These are phyloP conservation scores for Trichoderma cornu-damae DNA, from an alignment of 2,329 filamentous ascomycete genomes.

Conservation along the genomic window DNA sequence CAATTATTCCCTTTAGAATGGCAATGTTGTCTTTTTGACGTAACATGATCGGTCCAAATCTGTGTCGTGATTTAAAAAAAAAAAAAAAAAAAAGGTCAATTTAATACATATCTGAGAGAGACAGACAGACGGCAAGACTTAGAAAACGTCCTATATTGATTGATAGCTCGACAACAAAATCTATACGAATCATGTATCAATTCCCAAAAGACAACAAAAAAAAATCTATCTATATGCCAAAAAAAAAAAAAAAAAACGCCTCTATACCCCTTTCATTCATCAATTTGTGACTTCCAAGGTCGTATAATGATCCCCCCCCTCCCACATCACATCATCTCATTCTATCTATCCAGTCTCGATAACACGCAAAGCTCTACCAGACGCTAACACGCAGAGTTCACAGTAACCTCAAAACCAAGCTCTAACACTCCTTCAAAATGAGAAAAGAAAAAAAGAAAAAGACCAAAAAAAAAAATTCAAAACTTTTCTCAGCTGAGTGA, in stretches of 20 bases:
- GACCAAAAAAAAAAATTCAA: not conserved
- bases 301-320: not conserved
- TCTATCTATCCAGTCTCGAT: not conserved
- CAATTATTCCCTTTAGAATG: not conserved
- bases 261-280: constrained; percentile 19
- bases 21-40: not conserved
- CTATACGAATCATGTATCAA: constrained; percentile 1
- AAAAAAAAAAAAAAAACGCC: too few relatives aligned
- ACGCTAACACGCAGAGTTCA: constrained; percentile 4
- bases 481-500: not conserved
- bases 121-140: too few relatives aligned
- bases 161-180: not conserved
- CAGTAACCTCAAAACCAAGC: not conserved
- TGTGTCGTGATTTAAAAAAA: not conserved
- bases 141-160: not conserved
- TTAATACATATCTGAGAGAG: too few relatives aligned
- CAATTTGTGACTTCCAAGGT: constrained; percentile 3
- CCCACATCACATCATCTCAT: not conserved
- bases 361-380: constrained; percentile 1
- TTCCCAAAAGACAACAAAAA: not conserved
- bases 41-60: not conserved
- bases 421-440: not conserved
- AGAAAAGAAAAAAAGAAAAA: not conserved
- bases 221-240: constrained; percentile 11
- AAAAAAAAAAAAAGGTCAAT: too few relatives aligned